phyloP scores from a whole-genome alignment of 805 yeast genomes.

The Suhomyces sp. region DNA sequence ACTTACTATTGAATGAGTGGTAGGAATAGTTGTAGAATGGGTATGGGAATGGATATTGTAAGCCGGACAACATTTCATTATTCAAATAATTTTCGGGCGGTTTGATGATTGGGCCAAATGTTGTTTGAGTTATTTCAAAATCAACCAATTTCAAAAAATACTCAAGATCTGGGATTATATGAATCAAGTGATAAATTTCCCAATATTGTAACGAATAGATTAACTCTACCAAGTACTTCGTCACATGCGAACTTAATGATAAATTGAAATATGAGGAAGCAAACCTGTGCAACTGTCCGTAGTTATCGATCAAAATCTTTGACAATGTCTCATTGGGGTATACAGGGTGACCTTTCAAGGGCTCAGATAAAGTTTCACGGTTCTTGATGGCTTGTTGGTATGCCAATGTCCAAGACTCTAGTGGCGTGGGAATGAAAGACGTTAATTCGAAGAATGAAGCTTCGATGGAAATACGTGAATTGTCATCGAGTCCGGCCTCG shows the following conservation, averaged over 20 bases:
- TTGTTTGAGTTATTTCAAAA: constrained; percentile 35
- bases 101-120: constrained; percentile 37
- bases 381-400: constrained; percentile 1
- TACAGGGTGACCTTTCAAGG: constrained; percentile 7
- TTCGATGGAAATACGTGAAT: constrained; percentile 29
- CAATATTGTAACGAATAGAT: constrained; percentile 42
- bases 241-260: constrained; percentile 38
- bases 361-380: constrained; percentile 2
- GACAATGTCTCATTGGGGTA: constrained; percentile 40
- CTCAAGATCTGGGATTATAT: constrained; percentile 31
- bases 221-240: constrained; percentile 38
- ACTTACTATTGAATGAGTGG: constrained; percentile 33
- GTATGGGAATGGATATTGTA: constrained; percentile 45
- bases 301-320: constrained; percentile 40
- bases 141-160: constrained; percentile 33
- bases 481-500: constrained; percentile 29
- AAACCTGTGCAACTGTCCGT: constrained; percentile 26
- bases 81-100: constrained; percentile 41
- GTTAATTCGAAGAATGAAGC: constrained; percentile 24
- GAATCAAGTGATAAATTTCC: constrained; percentile 43
- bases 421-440: constrained; percentile 24
- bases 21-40: constrained; percentile 47
- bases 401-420: constrained; percentile 12
- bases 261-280: constrained; percentile 37
- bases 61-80: constrained; percentile 38